Conservation (phyloP, 2,329 filamentous ascomycete species). For the Exophiala mesophila region DNA sequence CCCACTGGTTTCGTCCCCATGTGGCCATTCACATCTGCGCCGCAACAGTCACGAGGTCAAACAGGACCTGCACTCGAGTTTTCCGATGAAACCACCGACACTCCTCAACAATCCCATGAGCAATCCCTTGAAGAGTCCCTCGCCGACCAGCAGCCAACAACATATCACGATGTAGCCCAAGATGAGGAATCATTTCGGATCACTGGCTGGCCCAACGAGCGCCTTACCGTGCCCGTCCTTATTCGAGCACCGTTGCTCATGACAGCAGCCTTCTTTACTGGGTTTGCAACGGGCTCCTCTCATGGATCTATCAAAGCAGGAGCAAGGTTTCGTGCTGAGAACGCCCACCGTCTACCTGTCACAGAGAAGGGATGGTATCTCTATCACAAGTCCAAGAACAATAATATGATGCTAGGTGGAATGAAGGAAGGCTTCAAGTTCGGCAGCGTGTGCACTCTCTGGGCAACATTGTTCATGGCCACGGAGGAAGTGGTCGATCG, state of each 20-base stretch:
- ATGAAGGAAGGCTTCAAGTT: constrained; percentile 73
- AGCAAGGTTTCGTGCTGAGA: constrained; percentile 87
- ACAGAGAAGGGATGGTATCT: constrained; percentile 87
- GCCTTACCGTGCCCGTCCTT: constrained; percentile 60
- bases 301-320: constrained; percentile 70
- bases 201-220: constrained; percentile 28
- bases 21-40: no score
- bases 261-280: constrained; percentile 60
- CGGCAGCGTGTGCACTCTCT: constrained; percentile 64
- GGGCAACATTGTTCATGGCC: constrained; percentile 70
- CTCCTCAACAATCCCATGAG: no score
- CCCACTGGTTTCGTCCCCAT: no score
- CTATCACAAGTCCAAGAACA: constrained; percentile 99
- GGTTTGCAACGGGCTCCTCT: constrained; percentile 64
- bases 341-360: constrained; percentile 85
- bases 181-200: constrained; percentile 24
- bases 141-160: no score
- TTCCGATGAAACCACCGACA: no score
- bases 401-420: constrained; percentile 73
- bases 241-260: constrained; percentile 63
- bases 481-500: constrained; percentile 83
- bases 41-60: no score
- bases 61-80: no score
- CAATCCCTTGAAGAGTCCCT: no score
- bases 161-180: constrained; percentile 3